phyloP scores from a whole-genome alignment of 139 green algal species.

The Volvox reticuliferus region DNA sequence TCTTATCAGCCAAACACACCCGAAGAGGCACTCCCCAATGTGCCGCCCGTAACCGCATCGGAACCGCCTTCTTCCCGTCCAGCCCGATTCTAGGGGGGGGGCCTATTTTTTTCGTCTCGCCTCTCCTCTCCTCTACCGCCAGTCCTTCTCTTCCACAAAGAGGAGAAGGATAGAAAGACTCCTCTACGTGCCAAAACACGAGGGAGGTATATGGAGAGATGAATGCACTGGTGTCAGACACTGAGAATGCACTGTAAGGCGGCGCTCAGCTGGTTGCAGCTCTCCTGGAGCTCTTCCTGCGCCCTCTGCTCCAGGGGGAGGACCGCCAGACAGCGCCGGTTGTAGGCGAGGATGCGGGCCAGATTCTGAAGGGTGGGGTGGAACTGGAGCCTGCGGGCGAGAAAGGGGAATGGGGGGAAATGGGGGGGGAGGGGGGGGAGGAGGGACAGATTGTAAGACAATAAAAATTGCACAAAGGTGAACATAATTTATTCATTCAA shows the following conservation, averaged over 20 bases:
- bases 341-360: conserved; percentile 77
- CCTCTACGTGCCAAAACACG: too few relatives aligned
- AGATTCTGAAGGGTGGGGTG: conserved; percentile 84
- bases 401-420: neutral
- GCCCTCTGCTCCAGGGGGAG: conserved; percentile 56
- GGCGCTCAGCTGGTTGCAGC: conserved; percentile 44
- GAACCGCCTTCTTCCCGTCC: too few relatives aligned
- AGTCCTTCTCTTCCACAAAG: too few relatives aligned
- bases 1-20: too few relatives aligned
- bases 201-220: too few relatives aligned
- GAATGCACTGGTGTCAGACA: conserved; percentile 23
- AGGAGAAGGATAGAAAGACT: too few relatives aligned
- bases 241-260: conserved; percentile 57
- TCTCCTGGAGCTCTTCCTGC: conserved; percentile 42
- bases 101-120: too few relatives aligned
- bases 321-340: conserved; percentile 68
- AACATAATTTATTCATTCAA: too few relatives aligned
- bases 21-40: too few relatives aligned
- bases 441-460: neutral
- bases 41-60: too few relatives aligned
- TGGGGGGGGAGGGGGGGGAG: neutral
- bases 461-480: neutral
- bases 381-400: conserved; percentile 52
- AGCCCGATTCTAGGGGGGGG: too few relatives aligned
- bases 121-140: too few relatives aligned